Conservation (phyloP, 2,329 filamentous ascomycete genomes). For the Aspergillus luchuensis region DNA sequence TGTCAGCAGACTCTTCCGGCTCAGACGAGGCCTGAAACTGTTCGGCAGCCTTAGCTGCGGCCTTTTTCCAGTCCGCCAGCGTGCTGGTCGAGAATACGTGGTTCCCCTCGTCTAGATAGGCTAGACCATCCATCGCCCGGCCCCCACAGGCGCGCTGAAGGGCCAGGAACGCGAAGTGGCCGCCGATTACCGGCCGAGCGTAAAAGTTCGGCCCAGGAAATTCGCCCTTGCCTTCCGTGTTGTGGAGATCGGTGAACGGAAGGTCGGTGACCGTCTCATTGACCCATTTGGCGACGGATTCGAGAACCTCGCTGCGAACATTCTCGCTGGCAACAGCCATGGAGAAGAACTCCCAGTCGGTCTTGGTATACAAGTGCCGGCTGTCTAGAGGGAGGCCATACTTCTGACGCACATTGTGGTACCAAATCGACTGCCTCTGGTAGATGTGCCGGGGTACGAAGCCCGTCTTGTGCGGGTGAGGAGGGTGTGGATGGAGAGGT, state of each 20-base stretch:
- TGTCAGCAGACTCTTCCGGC: neutral
- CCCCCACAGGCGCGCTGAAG: conserved; percentile 77
- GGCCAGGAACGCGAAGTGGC: conserved; percentile 83
- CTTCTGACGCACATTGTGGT: conserved; percentile 73
- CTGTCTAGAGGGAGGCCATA: conserved; percentile 83
- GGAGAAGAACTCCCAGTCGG: conserved; percentile 89
- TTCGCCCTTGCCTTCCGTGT: conserved; percentile 74
- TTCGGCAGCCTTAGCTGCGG: conserved; percentile 28
- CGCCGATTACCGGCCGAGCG: conserved; percentile 79
- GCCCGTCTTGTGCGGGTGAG: conserved; percentile 34
- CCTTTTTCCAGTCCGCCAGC: conserved; percentile 20
- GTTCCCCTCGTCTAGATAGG: conserved; percentile 45
- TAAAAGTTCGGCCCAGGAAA: conserved; percentile 77
- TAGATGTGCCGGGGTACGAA: conserved; percentile 79
- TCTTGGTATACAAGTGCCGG: conserved; percentile 82
- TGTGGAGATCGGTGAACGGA: conserved; percentile 79
- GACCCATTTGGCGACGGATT: conserved; percentile 75
- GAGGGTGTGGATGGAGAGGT: conserved; percentile 26
- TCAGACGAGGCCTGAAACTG: conserved; percentile 16
- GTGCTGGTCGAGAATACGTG: conserved; percentile 21
- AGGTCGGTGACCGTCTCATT: conserved; percentile 78
- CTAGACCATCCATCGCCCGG: conserved; percentile 61
- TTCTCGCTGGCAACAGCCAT: conserved; percentile 72
- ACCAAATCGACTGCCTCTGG: conserved; percentile 78
- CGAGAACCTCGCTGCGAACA: conserved; percentile 70